phyloP scores from a whole-genome alignment of 73 alveolate genomes.

The Paramecium biaurelia region DNA sequence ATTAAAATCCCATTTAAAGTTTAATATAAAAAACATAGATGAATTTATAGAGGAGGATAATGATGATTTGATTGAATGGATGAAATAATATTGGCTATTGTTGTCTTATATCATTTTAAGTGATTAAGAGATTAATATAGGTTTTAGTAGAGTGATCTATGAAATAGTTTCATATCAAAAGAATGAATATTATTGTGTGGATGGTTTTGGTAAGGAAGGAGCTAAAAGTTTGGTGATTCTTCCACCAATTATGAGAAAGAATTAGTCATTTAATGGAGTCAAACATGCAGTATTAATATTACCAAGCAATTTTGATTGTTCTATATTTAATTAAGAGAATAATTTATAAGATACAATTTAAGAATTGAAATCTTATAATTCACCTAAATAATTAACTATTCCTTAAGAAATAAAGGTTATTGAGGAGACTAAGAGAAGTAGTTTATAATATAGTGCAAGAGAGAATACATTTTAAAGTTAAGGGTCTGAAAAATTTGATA shows the following conservation, averaged over 20 bases:
- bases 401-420: neutral
- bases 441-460: neutral
- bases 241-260: constrained; percentile 54
- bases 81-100: neutral
- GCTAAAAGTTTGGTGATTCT: constrained; percentile 17
- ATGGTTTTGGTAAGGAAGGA: constrained; percentile 58
- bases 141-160: neutral
- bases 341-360: neutral
- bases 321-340: neutral
- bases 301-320: neutral
- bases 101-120: neutral
- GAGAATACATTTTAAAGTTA: neutral
- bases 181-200: constrained; percentile 53
- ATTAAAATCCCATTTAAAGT: neutral
- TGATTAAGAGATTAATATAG: constrained; percentile 17
- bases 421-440: neutral
- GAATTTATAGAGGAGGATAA: constrained; percentile 3
- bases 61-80: constrained; percentile 36
- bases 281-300: constrained; percentile 36
- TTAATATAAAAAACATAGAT: neutral
- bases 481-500: neutral
- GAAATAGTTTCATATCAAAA: neutral
- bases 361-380: constrained; percentile 32
- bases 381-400: constrained; percentile 19
- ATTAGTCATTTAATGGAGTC: constrained; percentile 36